Evolutionary conservation across 1,139 yeast species (phyloP).

Genomic region (Nematodospora anomalae): DNA sequence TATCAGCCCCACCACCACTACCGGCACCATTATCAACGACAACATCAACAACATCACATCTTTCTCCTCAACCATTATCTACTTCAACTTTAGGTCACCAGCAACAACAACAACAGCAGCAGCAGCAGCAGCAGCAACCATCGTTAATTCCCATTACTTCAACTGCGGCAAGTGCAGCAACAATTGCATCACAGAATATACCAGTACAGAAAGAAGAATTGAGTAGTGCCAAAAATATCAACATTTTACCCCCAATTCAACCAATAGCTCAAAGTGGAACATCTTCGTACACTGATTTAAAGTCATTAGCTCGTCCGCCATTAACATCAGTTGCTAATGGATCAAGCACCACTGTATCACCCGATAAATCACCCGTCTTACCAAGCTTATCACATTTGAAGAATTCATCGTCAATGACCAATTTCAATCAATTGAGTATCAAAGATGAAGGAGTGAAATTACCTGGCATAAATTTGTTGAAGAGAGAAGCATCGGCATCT

Average conservation of each 20-base stretch:
- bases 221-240: not conserved
- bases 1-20: conserved; percentile 1
- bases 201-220: conserved; percentile 9
- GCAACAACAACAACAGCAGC: no score
- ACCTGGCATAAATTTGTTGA: conserved; percentile 14
- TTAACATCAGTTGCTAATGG: not conserved
- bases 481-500: conserved; percentile 6
- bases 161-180: conserved; percentile 16
- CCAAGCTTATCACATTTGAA: conserved; percentile 13
- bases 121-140: no score
- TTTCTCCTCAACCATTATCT: not conserved
- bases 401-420: conserved; percentile 7
- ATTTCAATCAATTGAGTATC: conserved; percentile 9
- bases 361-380: conserved; percentile 14
- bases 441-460: conserved; percentile 11
- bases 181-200: conserved; percentile 16
- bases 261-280: not conserved
- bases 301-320: conserved; percentile 3
- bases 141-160: conserved; percentile 16
- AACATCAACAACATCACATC: conserved; percentile 4
- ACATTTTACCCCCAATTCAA: conserved; percentile 8
- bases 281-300: conserved; percentile 14
- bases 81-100: conserved; percentile 1
- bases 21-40: conserved; percentile 5
- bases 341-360: conserved; percentile 4